Evolutionary conservation across 129 eudicot genomes (phyloP), one percentile per base, ranked within the genome.

Genomic region (Chrysanthemum seticuspe): DNA sequence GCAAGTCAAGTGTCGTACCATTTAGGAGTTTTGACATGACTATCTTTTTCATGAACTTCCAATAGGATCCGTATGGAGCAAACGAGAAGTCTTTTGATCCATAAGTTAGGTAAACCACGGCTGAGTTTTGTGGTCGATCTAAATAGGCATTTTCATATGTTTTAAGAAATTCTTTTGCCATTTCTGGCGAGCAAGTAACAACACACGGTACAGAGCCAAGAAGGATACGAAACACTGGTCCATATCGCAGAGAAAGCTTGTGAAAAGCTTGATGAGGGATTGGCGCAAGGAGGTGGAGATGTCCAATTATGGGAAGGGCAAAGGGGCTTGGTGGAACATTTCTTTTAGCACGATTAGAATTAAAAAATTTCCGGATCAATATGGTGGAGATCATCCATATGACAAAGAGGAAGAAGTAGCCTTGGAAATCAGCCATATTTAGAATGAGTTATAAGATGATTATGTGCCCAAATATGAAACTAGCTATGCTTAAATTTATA

Each of bases 1-100:
- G 74, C 6, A 62, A 25, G 29, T 76, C 80, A 2, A 85, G 80
- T 50, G 80, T 81, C 36, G 80, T 54, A 11, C 82, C 77, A 8
- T 80, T 82, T 5, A 85, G 65, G 12, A 85, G 80, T 47, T 79
- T 75, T 23, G 85, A 82, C 90, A 85, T 79, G 78, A 82, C 75
- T 34, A 85, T 73, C 45, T 79, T 85, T 51, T 85, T 85, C 86
- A 85, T 57, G 76, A 85, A 85, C 13, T 76, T 76, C 89, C 89
- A 85, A n/a, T 82, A 82, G 0, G 78, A 25, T 15, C 86, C 86
- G 31, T 85, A 85, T 44, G 79, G 40, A 48, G 76, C 49, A 73
- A 79, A 65, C 2, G 80, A 13, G 65, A 59, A 31, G 73, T 67
- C 50, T 60, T 77, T 45, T 64, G 67, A 65, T 27, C 84, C 76